A percentile compares a stretch with the other conserved stretches of the same genome.
Conservation (phyloP, 2,329 filamentous ascomycete species). For the Hypoxylon sp. region DNA sequence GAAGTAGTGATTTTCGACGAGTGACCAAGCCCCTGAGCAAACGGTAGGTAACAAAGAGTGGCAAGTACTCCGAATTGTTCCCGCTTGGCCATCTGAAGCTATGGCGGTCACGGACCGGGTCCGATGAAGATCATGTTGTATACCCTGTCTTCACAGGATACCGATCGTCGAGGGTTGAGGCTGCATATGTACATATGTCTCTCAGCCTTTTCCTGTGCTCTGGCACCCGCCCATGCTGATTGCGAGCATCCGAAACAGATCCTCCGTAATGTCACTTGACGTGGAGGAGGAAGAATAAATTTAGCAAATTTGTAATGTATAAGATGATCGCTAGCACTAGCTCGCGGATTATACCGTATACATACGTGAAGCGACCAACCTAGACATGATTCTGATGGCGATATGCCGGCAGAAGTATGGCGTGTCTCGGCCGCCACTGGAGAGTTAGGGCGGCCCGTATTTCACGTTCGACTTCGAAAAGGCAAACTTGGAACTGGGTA, state of each 20-base stretch:
- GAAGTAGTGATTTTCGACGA: conserved; percentile 35
- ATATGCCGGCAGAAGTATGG: conserved; percentile 7
- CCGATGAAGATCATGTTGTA: conserved; percentile 40
- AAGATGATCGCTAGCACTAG: conserved; percentile 31
- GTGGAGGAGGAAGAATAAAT: conserved; percentile 6
- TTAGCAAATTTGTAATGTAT: conserved; percentile 16
- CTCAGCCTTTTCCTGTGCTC: conserved; percentile 14
- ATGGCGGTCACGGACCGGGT: conserved; percentile 38
- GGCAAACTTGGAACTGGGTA: conserved; percentile 3
- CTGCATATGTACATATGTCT: conserved; percentile 36
- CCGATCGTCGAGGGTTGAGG: conserved; percentile 39
- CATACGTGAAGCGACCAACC: conserved; percentile 7
- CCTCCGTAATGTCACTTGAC: conserved; percentile 35
- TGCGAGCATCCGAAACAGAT: conserved; percentile 40
- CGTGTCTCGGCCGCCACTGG: conserved; percentile 13
- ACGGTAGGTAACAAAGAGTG: conserved; percentile 20
- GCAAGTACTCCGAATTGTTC: conserved; percentile 22
- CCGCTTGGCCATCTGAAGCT: conserved; percentile 31
- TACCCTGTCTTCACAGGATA: conserved; percentile 37
- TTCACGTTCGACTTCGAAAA: conserved; percentile 17
- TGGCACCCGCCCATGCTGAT: conserved; percentile 19
- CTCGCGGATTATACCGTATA: conserved; percentile 21
- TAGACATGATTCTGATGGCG: conserved; percentile 23
- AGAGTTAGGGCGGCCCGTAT: conserved; percentile 13
- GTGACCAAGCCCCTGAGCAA: conserved; percentile 31